phyloP scores from a whole-genome alignment of 2,329 filamentous ascomycete species.

The Blastomyces silverae region DNA sequence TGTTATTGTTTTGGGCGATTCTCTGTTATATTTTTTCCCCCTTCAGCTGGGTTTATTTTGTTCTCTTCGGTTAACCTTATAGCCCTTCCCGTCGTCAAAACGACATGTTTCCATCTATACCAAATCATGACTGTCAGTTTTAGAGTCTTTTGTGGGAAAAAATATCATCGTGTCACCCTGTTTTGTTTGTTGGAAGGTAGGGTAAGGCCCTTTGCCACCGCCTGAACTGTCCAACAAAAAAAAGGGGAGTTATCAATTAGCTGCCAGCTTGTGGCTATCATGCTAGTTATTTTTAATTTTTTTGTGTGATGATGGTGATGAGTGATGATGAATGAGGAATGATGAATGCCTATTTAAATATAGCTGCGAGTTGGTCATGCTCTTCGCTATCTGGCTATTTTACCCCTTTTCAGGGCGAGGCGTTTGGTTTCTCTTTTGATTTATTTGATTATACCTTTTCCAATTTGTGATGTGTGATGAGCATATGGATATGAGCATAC shows the following conservation, averaged over 20 bases:
- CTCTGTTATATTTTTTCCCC: too few species aligned
- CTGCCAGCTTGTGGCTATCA: background rate
- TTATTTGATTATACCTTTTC: background rate
- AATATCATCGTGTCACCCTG: background rate
- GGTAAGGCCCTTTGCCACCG: background rate
- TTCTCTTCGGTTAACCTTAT: background rate
- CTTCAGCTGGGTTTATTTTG: constrained; percentile 1
- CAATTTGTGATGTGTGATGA: too few species aligned
- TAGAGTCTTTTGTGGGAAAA: background rate
- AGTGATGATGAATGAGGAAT: background rate
- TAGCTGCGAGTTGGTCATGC: background rate
- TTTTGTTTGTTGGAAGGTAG: background rate
- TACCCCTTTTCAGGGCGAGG: background rate
- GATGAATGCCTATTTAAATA: background rate
- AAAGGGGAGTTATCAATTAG: background rate
- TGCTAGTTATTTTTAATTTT: background rate
- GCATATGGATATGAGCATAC: background rate
- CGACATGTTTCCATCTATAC: background rate
- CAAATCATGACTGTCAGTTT: background rate
- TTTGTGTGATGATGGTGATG: background rate
- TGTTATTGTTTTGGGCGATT: background rate
- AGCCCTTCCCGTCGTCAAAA: background rate
- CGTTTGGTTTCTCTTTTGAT: background rate
- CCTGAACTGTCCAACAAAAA: background rate
- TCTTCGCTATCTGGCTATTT: background rate